Base-by-base conservation (phyloP, 441 rosid species). In the Populus hybrid region DNA sequence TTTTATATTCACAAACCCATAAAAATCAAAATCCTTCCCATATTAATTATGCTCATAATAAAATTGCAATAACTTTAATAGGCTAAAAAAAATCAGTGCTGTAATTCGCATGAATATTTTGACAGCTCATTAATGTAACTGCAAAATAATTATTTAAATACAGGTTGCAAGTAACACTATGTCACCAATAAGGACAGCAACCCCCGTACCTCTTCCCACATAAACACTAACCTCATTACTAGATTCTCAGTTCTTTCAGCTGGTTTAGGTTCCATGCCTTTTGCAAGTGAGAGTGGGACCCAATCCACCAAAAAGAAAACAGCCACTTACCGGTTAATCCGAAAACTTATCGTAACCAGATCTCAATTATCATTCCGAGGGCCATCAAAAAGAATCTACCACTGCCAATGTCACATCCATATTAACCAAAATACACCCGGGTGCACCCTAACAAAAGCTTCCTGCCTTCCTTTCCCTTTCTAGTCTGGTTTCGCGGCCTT, bases 401-500 rank as follows among this genome's bases (percentile, higher is more conserved):
- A 19, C 63, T 57, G 9, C 3, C 7, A 57, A 6, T 57, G 23
- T 57, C 63, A 19, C 9, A 7, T 57, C 63, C 63, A 57, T 57
- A 19, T 10, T 57, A 18, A 19, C 36, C 18, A 70, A 38, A 42
- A 38, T 70, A 78, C 42, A 34, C 10, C 9, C 16, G 80, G 50
- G 7, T 11, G 71, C 24, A 74, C 66, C 18, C 40, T 63, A 72
- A 73, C 21, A 75, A 46, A 34, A 59, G 12, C 7, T 68, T 72
- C 50, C 83, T 74, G 72, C 71, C 23, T 77, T 35, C 28, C 69
- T 42, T 70, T 71, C 79, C 64, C 71, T 82, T 75, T 82, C 85
- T 63, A 18, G 78, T 82, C 79, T 73, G 86, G 89, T 79, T 86
- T 70, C 67, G 86, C 83, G 82, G 80, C 75, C 87, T 87, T 84